These are phyloP conservation scores for Cutaneotrichosporon mucoides DNA, from an alignment of 1,284 basidiomycete species.

Conservation along the genomic window DNA sequence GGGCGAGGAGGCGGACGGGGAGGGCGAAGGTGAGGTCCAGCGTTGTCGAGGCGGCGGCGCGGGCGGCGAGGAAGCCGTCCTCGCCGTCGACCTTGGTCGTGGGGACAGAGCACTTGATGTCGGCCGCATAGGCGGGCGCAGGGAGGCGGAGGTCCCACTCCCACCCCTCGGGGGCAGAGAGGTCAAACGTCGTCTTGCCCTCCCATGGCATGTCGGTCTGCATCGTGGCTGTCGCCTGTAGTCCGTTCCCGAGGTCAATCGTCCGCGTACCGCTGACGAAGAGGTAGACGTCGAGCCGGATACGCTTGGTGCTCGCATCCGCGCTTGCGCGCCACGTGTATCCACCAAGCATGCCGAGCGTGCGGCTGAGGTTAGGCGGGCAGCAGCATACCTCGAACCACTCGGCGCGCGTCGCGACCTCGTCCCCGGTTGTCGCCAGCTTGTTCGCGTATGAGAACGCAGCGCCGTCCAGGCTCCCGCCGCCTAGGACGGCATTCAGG, in stretches of 20 bases:
- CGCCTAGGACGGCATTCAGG: constrained; percentile 34
- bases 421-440: constrained; percentile 31
- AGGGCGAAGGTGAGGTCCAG: constrained; percentile 23
- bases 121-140: constrained; percentile 25
- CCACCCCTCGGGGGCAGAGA: constrained; percentile 30
- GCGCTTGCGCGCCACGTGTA: constrained; percentile 31
- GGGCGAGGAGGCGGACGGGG: constrained; percentile 28
- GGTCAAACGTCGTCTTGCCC: constrained; percentile 17
- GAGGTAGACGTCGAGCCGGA: constrained; percentile 29
- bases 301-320: constrained; percentile 15
- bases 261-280: constrained; percentile 28
- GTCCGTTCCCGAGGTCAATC: constrained; percentile 26
- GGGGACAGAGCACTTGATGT: constrained; percentile 20
- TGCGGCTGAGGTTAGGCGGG: constrained; percentile 34
- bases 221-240: constrained; percentile 24
- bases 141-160: constrained; percentile 27
- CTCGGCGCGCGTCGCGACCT: constrained; percentile 27
- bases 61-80: constrained; percentile 18
- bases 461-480: constrained; percentile 29
- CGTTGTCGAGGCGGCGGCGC: not conserved
- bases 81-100: not conserved
- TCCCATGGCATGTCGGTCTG: constrained; percentile 34
- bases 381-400: constrained; percentile 44
- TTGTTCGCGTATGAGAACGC: constrained; percentile 38
- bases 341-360: constrained; percentile 38